These are phyloP conservation scores for Pseudodiploospora longispora DNA, from an alignment of 2,329 filamentous ascomycete species.

Conservation along the genomic window DNA sequence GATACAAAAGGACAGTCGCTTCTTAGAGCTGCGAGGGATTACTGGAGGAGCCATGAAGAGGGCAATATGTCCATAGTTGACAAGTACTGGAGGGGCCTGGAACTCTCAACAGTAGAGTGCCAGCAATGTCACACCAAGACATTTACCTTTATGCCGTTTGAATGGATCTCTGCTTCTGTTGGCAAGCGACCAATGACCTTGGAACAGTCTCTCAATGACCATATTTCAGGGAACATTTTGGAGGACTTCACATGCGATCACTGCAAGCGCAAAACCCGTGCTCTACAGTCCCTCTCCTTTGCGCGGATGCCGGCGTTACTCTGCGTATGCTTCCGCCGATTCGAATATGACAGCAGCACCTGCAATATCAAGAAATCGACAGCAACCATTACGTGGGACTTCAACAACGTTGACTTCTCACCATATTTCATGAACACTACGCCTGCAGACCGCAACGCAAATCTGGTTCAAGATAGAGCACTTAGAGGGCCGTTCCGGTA, in stretches of 20 bases:
- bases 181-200: conserved; percentile 27
- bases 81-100: conserved; percentile 70
- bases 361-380: conserved; percentile 53
- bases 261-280: conserved; percentile 61
- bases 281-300: conserved; percentile 63
- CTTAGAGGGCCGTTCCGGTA: conserved; percentile 59
- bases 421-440: conserved; percentile 28
- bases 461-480: conserved; percentile 30
- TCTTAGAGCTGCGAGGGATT: conserved; percentile 56
- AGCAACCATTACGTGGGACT: conserved; percentile 66
- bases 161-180: conserved; percentile 45
- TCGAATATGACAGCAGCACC: conserved; percentile 27
- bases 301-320: conserved; percentile 73
- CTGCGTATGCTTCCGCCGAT: conserved; percentile 65
- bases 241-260: conserved; percentile 65
- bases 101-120: conserved; percentile 64
- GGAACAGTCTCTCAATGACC: conserved; percentile 60
- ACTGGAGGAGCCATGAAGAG: conserved; percentile 65
- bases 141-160: conserved; percentile 36
- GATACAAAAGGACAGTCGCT: conserved; percentile 24
- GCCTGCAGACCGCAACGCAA: conserved; percentile 14
- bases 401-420: conserved; percentile 56
- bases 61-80: conserved; percentile 70
- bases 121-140: conserved; percentile 45
- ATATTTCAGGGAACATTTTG: conserved; percentile 59